Conservation (phyloP, 1,284 basidiomycete genomes). For the Sporisorium scitamineum region DNA sequence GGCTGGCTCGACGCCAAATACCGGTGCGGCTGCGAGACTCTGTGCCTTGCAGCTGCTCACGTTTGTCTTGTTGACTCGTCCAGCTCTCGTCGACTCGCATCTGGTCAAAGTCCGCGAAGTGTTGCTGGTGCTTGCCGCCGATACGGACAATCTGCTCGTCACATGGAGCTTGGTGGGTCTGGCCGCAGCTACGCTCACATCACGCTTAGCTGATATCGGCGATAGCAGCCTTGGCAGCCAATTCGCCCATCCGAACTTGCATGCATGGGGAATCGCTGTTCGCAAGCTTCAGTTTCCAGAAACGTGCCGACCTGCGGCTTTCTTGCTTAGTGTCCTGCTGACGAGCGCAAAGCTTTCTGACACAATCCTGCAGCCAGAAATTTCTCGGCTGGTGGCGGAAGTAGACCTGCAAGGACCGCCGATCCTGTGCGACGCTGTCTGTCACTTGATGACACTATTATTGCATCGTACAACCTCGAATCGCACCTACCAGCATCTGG, state of each 20-base stretch:
- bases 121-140: slow-evolving; percentile 9
- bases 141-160: slow-evolving; percentile 15
- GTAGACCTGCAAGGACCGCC: slow-evolving; percentile 46
- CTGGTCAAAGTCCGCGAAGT: neutral
- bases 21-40: slow-evolving; percentile 8
- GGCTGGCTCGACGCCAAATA: neutral
- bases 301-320: slow-evolving; percentile 32
- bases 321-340: slow-evolving; percentile 21
- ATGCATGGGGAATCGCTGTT: slow-evolving; percentile 20
- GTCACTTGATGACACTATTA: slow-evolving; percentile 32
- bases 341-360: slow-evolving; percentile 10
- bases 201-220: neutral
- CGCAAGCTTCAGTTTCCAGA: slow-evolving; percentile 27
- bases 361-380: slow-evolving; percentile 8
- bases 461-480: slow-evolving; percentile 22
- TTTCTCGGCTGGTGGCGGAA: slow-evolving; percentile 32
- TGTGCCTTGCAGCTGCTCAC: slow-evolving; percentile 30
- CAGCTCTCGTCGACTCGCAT: slow-evolving; percentile 9
- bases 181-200: slow-evolving; percentile 2
- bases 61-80: slow-evolving; percentile 16
- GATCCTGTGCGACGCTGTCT: slow-evolving; percentile 32
- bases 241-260: neutral
- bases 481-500: slow-evolving; percentile 16
- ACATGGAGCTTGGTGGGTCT: slow-evolving; percentile 30
- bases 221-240: neutral